Evolutionary conservation across 2,329 filamentous ascomycete species (phyloP).

Genomic region (Colletotrichum trifolii): DNA sequence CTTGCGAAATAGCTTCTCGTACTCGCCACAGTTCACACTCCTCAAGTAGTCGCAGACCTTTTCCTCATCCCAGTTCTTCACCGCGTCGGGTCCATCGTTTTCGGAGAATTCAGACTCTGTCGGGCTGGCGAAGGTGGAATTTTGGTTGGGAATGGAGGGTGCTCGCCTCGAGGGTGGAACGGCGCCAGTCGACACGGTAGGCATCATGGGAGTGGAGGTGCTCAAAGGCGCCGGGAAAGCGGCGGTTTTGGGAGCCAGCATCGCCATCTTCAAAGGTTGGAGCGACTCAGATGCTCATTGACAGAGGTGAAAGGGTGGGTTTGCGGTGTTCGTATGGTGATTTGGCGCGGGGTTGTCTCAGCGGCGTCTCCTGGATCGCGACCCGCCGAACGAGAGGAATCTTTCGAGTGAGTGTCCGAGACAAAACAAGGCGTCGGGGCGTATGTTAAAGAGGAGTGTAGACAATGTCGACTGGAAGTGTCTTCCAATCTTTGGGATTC

Average conservation of each 20-base stretch:
- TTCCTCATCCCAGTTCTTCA: conserved; percentile 91
- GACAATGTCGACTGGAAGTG: background rate
- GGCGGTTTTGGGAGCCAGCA: conserved; percentile 80
- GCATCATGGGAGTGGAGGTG: conserved; percentile 56
- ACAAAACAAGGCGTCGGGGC: conserved; percentile 19
- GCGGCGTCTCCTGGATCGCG: conserved; percentile 37
- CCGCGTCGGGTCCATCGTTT: conserved; percentile 77
- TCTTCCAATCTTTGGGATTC: too few relatives aligned
- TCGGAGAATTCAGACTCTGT: conserved; percentile 96
- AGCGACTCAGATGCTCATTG: conserved; percentile 10
- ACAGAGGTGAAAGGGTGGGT: background rate
- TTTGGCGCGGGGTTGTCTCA: conserved; percentile 33
- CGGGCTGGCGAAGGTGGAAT: conserved; percentile 78
- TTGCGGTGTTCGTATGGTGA: background rate
- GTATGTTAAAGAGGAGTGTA: background rate
- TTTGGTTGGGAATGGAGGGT: conserved; percentile 59
- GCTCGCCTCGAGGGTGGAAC: conserved; percentile 64
- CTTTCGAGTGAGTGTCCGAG: conserved; percentile 27
- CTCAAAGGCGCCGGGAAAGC: conserved; percentile 68
- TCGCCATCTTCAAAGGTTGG: conserved; percentile 67
- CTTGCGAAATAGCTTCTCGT: conserved; percentile 87
- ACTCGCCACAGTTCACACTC: conserved; percentile 92
- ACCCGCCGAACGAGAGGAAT: conserved; percentile 25
- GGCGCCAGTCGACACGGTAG: conserved; percentile 59
- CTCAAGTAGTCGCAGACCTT: conserved; percentile 91